Evolutionary conservation across 140 eudicot species (phyloP).

Genomic region (Oenanthe javanica): DNA sequence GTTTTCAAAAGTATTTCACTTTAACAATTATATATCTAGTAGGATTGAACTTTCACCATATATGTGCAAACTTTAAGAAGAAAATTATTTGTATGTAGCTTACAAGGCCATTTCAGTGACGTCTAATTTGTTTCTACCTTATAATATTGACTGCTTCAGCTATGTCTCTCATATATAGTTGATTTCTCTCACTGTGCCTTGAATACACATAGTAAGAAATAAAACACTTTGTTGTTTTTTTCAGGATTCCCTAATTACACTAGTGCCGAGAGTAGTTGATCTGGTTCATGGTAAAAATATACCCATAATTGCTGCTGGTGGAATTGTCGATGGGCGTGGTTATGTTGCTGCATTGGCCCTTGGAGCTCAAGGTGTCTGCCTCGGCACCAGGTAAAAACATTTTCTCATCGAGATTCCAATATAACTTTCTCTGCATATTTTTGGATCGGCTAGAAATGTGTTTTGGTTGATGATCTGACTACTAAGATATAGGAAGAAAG

Average conservation of each 20-base stretch:
- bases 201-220: background rate
- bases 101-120: background rate
- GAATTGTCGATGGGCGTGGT: constrained; percentile 88
- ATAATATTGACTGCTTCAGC: background rate
- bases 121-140: background rate
- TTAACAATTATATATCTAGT: background rate
- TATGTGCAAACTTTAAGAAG: background rate
- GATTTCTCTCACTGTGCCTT: background rate
- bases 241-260: constrained; percentile 52
- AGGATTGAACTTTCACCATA: background rate
- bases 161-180: background rate
- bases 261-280: constrained; percentile 76
- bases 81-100: background rate
- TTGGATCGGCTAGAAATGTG: background rate
- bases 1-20: background rate
- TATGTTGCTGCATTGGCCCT: constrained; percentile 95
- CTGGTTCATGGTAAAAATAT: constrained; percentile 51
- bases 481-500: background rate
- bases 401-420: background rate
- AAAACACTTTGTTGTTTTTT: background rate
- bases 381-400: constrained; percentile 74
- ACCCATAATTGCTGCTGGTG: constrained; percentile 93
- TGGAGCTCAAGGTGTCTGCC: constrained; percentile 81
- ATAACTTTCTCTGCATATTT: background rate
- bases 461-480: background rate